A percentile compares a stretch with the other conserved stretches of the same genome.
These are phyloP conservation scores for Pythium phragmitis DNA, from an alignment of 352 stramenopile species.

Conservation along the genomic window DNA sequence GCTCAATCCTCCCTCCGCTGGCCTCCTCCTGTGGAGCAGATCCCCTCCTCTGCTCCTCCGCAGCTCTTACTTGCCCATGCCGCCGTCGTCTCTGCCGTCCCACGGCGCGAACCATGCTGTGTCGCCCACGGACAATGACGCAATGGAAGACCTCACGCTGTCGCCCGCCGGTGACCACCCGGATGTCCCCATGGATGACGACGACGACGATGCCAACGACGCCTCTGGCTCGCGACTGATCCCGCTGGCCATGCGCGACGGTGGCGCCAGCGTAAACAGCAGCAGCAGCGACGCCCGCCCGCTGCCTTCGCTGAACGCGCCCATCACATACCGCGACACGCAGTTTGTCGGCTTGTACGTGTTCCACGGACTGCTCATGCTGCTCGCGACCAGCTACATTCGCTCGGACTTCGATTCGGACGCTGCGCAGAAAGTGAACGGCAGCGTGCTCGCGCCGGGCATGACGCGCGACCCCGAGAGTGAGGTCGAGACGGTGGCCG, in stretches of 20 bases:
- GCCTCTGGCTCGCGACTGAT: conserved; percentile 50
- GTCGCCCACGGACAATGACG: conserved; percentile 22
- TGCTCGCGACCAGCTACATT: conserved; percentile 45
- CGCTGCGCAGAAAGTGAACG: background rate
- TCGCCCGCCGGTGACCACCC: conserved; percentile 34
- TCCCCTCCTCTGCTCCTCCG: background rate
- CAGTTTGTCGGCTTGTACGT: conserved; percentile 49
- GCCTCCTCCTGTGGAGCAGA: background rate
- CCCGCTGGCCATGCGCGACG: conserved; percentile 70
- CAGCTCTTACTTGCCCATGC: background rate
- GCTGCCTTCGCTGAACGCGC: conserved; percentile 58
- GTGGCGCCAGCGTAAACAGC: conserved; percentile 29
- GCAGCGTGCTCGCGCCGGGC: background rate
- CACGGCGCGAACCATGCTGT: conserved; percentile 11
- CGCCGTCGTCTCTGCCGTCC: conserved; percentile 10
- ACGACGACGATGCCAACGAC: conserved; percentile 12
- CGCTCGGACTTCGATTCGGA: conserved; percentile 32
- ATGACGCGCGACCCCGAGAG: conserved; percentile 4
- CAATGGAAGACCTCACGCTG: conserved; percentile 60
- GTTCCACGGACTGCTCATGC: conserved; percentile 50
- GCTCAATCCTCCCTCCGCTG: background rate
- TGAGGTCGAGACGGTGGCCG: conserved; percentile 22
- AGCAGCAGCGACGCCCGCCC: conserved; percentile 45
- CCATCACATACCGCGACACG: conserved; percentile 62
- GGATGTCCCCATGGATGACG: background rate